Percentiles rank a stretch among this genome's conserved stretches.
Evolutionary conservation across 1,284 basidiomycete species (phyloP).

Genomic region (Austroboletus niveus): DNA sequence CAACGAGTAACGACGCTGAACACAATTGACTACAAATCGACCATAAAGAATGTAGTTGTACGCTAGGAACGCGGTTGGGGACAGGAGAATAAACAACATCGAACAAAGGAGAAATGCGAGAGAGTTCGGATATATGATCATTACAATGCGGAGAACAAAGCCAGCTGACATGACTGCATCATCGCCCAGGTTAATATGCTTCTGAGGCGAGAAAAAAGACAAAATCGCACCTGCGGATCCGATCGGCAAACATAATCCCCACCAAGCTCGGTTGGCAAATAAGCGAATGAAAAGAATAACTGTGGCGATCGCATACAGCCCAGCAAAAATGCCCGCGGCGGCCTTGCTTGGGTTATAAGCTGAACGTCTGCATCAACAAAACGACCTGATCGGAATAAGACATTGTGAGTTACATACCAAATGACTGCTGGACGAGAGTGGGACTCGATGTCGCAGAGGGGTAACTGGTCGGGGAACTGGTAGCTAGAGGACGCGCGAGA

Average conservation of each 20-base stretch:
- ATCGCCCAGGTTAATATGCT: background rate
- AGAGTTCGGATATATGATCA: slow-evolving; percentile 16
- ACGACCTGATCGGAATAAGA: background rate
- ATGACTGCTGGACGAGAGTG: slow-evolving; percentile 8
- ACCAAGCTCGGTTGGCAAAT: slow-evolving; percentile 22
- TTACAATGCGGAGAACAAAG: slow-evolving; percentile 17
- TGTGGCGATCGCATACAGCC: slow-evolving; percentile 19
- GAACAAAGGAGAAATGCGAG: slow-evolving; percentile 8
- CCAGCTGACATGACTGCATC: slow-evolving; percentile 19
- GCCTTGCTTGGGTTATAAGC: slow-evolving; percentile 23
- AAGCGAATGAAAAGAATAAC: slow-evolving; percentile 15
- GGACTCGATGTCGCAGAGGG: slow-evolving; percentile 7
- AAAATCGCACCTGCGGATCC: slow-evolving; percentile 18
- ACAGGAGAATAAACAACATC: slow-evolving; percentile 17
- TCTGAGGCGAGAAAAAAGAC: background rate
- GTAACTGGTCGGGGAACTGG: background rate
- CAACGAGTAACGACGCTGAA: slow-evolving; percentile 19
- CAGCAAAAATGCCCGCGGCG: slow-evolving; percentile 20
- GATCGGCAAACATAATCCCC: slow-evolving; percentile 33
- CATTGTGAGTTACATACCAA: background rate
- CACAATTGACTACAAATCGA: slow-evolving; percentile 19
- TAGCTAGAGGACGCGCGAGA: slow-evolving; percentile 3
- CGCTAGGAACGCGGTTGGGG: slow-evolving; percentile 29
- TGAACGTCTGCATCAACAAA: slow-evolving; percentile 3
- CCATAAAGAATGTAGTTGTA: slow-evolving; percentile 35